phyloP scores from a whole-genome alignment of 2,329 filamentous ascomycete species.

The Fusarium fracticaudum region DNA sequence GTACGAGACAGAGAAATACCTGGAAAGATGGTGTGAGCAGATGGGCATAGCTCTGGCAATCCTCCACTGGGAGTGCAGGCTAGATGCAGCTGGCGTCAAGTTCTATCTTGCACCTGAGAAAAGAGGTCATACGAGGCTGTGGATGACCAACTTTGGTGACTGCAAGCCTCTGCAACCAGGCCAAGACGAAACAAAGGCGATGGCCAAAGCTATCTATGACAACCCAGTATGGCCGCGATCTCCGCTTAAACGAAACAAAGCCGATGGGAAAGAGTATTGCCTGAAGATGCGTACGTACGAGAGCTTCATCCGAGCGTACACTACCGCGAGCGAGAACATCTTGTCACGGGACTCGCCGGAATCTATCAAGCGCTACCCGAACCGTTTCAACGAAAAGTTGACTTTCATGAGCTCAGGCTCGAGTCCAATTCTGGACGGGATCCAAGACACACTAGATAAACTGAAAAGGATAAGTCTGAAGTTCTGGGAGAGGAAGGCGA shows the following conservation, averaged over 20 bases:
- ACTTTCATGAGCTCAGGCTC: not conserved
- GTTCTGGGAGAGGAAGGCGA: not conserved
- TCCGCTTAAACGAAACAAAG: not conserved
- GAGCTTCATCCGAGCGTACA: not conserved
- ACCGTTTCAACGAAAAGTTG: not conserved
- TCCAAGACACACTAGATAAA: not conserved
- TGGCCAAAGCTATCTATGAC: not conserved
- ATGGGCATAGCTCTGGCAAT: constrained; percentile 40
- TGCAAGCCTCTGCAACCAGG: constrained; percentile 9
- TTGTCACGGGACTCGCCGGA: not conserved
- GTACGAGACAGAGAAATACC: not conserved
- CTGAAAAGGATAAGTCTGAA: not conserved
- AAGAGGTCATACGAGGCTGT: constrained; percentile 6
- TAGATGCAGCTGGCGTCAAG: constrained; percentile 38
- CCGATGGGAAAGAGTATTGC: not conserved
- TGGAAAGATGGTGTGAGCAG: not conserved
- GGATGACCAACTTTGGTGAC: constrained; percentile 38
- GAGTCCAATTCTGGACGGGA: not conserved
- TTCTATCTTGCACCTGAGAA: constrained; percentile 21
- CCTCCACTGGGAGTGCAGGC: constrained; percentile 36
- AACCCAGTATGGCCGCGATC: constrained; percentile 30
- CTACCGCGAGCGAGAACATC: not conserved
- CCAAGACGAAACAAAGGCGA: not conserved
- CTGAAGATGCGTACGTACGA: not conserved
- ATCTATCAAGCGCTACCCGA: not conserved